Evolutionary conservation across 176 grass and related monocot genomes (phyloP), one percentile per base, ranked within the genome.

Genomic region (Oryza officinalis): DNA sequence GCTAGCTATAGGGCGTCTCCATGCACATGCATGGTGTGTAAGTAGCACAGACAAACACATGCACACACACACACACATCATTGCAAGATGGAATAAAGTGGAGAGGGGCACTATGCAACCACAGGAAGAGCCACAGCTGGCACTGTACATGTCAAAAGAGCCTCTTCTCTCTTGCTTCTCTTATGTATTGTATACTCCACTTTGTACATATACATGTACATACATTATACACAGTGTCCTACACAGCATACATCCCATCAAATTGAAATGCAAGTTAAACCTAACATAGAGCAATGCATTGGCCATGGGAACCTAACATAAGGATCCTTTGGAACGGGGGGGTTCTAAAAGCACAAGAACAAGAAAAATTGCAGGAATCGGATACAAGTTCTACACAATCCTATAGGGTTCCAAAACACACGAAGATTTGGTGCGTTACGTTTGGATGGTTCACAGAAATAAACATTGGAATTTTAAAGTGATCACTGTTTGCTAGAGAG

Each of bases 1-100:
- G 26, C 37, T 38, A 38, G 37, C 64, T 47, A 81, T 80, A 79
- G 31, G 79, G 26, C 40, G 32, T 74, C 71, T 69, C 63, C 44
- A 44, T 68, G 32, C 10, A 41, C 25, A 74, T 35, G 59, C 26
- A 67, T 22, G 22, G 27, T 35, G 37, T 71, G 40, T 33, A 66
- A 35, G 40, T 25, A 40, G 27, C 75, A 61, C 1, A 31, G 83
- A 64, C 66, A 63, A 85, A 26, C 59, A 33, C 10, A 70, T 47
- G 49, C 23, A 20, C 28, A 83, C 65, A 27, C 23, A 20, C 28
- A 83, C 65, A 27, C 50, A 41, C 80, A 88, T 83, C 73, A 71
- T 72, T 60, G 20, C 67, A 17, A 41, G 23, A 81, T 27, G 80
- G 66, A 78, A 83, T 77, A 87, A 81, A 82, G 40, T 38, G 38